Conservation (phyloP, 768 basidiomycete genomes). For the Chiua virens region DNA sequence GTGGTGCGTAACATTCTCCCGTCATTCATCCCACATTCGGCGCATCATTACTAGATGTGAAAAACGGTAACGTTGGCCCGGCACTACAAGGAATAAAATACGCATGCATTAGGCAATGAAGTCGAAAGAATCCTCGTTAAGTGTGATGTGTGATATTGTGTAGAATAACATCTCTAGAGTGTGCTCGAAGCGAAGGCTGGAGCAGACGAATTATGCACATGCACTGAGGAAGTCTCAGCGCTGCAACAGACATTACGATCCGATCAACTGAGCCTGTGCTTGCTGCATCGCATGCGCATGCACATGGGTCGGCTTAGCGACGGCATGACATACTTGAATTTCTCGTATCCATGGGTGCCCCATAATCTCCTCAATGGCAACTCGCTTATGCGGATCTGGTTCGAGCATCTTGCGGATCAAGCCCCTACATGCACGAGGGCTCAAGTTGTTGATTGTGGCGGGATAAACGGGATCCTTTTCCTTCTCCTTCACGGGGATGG, state of each 20-base stretch:
- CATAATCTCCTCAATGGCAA: conserved; percentile 78
- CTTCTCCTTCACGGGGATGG: conserved; percentile 28
- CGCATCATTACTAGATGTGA: conserved; percentile 2
- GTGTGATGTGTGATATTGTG: not conserved
- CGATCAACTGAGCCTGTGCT: conserved; percentile 45
- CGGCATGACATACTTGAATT: conserved; percentile 81
- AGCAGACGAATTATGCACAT: conserved; percentile 1
- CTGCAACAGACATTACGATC: not conserved
- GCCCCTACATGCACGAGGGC: conserved; percentile 78
- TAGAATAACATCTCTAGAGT: conserved; percentile 24
- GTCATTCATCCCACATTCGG: conserved; percentile 1
- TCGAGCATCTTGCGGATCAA: conserved; percentile 94
- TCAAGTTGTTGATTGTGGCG: conserved; percentile 84
- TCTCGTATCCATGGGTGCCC: conserved; percentile 74
- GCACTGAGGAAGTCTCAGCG: not conserved
- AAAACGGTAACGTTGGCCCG: conserved; percentile 17
- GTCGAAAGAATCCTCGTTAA: conserved; percentile 5
- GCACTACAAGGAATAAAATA: conserved; percentile 22
- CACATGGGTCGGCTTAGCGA: conserved; percentile 62
- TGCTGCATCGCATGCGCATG: conserved; percentile 68
- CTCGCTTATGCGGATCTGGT: conserved; percentile 80
- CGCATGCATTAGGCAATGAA: conserved; percentile 5
- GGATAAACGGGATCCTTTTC: conserved; percentile 36
- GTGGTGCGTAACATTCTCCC: not conserved
- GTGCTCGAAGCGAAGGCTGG: conserved; percentile 3